Evolutionary conservation across 371 early-diverging fungal species (phyloP).

Genomic region (Synchytrium microbalum): DNA sequence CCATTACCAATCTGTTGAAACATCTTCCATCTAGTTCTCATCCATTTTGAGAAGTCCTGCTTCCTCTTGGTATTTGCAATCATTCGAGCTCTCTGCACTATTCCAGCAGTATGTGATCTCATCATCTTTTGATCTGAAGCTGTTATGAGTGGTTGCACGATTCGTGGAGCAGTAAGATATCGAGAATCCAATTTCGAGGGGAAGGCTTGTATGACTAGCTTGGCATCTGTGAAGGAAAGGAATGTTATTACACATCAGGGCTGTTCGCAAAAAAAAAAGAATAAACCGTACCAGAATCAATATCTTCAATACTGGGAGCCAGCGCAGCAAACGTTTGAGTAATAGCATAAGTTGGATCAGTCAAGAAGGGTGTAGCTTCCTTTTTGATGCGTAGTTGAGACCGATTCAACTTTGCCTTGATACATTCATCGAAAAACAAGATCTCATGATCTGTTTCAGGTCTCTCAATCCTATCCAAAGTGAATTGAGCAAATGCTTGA

Average conservation of each 20-base stretch:
- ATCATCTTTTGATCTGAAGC: constrained; percentile 38
- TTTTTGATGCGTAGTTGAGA: constrained; percentile 66
- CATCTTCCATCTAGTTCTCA: constrained; percentile 32
- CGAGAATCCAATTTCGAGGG: constrained; percentile 21
- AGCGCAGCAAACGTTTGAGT: constrained; percentile 20
- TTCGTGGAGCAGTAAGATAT: constrained; percentile 19
- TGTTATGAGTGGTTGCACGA: constrained; percentile 31
- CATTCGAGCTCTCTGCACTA: constrained; percentile 35
- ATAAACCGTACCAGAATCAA: constrained; percentile 10
- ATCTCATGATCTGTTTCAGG: constrained; percentile 62
- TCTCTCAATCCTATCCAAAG: constrained; percentile 60
- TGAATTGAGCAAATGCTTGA: constrained; percentile 77
- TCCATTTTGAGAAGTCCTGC: constrained; percentile 43
- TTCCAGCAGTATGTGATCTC: constrained; percentile 36
- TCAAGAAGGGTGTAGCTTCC: constrained; percentile 68
- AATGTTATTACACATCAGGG: no score
- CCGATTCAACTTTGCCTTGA: constrained; percentile 72
- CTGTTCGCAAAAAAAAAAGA: constrained; percentile 3
- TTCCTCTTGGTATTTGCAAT: constrained; percentile 28
- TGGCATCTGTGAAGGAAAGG: constrained; percentile 5
- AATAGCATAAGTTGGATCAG: constrained; percentile 28
- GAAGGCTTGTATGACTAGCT: constrained; percentile 5
- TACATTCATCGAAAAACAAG: constrained; percentile 70
- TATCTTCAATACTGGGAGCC: constrained; percentile 21
- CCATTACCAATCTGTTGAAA: constrained; percentile 33